These are phyloP conservation scores for Rhinocladiella similis DNA, from an alignment of 2,329 filamentous ascomycete species.

Conservation along the genomic window DNA sequence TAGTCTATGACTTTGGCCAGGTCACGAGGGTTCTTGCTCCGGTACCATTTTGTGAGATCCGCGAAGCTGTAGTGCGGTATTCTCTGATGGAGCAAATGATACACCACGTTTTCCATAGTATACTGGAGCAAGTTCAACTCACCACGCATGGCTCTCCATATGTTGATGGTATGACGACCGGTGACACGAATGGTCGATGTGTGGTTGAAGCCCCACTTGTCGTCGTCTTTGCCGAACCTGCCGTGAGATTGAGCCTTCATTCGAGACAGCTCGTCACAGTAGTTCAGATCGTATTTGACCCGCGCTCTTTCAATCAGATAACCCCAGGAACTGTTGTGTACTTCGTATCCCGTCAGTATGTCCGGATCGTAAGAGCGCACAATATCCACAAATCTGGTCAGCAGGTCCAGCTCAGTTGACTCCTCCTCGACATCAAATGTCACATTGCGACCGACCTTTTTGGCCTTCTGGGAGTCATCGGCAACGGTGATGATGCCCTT, in stretches of 20 bases:
- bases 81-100: constrained; percentile 82
- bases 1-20: constrained; percentile 75
- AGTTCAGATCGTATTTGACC: constrained; percentile 81
- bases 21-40: constrained; percentile 65
- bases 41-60: constrained; percentile 81
- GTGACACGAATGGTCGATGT: constrained; percentile 92
- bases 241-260: constrained; percentile 83
- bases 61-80: constrained; percentile 84
- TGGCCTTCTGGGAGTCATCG: constrained; percentile 58
- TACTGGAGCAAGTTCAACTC: constrained; percentile 91
- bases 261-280: constrained; percentile 88
- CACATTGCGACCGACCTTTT: constrained; percentile 63
- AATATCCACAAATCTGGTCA: constrained; percentile 83
- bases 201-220: constrained; percentile 91
- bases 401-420: constrained; percentile 75
- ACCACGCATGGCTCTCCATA: constrained; percentile 94
- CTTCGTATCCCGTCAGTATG: constrained; percentile 90
- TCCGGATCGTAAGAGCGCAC: constrained; percentile 85
- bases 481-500: constrained; percentile 74
- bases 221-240: constrained; percentile 79
- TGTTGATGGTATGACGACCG: constrained; percentile 92
- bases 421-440: constrained; percentile 70
- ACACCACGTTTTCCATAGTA: constrained; percentile 92
- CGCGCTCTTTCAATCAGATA: constrained; percentile 89
- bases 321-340: constrained; percentile 91